Evolutionary conservation across 768 basidiomycete genomes (phyloP).

Genomic region (Kwoniella sp.): DNA sequence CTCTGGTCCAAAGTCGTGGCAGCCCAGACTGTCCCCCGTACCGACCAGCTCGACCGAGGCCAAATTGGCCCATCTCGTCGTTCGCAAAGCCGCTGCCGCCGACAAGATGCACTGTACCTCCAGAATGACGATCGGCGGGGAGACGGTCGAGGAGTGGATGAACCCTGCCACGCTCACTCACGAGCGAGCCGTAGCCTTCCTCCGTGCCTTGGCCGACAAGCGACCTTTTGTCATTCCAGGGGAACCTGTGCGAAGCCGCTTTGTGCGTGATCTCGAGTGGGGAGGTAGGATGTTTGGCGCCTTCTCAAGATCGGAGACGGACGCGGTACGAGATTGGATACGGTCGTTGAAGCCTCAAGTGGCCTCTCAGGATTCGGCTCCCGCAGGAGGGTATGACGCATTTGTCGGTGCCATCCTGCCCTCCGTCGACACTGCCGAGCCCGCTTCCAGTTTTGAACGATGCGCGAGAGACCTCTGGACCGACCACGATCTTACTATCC

Average conservation of each 20-base stretch:
- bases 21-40: neutral
- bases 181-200: conserved; percentile 25
- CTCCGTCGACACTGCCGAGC: too few species aligned
- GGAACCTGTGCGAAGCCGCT: conserved; percentile 20
- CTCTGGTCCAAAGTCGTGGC: neutral
- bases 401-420: too few species aligned
- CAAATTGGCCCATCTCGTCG: conserved; percentile 20
- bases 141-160: conserved; percentile 34
- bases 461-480: neutral
- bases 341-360: conserved; percentile 6
- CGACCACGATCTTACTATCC: neutral
- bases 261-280: conserved; percentile 40
- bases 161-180: conserved; percentile 21
- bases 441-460: too few species aligned
- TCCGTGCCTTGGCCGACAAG: conserved; percentile 28
- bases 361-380: too few species aligned
- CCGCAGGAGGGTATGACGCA: too few species aligned
- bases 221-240: conserved; percentile 34
- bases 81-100: conserved; percentile 28
- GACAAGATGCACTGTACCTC: conserved; percentile 42
- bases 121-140: conserved; percentile 20
- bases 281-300: conserved; percentile 47
- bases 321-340: conserved; percentile 32
- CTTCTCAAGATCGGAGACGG: conserved; percentile 31
- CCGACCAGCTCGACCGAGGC: neutral